Evolutionary conservation across 345 rosid species (phyloP).

Genomic region (Bruguiera sexangula): DNA sequence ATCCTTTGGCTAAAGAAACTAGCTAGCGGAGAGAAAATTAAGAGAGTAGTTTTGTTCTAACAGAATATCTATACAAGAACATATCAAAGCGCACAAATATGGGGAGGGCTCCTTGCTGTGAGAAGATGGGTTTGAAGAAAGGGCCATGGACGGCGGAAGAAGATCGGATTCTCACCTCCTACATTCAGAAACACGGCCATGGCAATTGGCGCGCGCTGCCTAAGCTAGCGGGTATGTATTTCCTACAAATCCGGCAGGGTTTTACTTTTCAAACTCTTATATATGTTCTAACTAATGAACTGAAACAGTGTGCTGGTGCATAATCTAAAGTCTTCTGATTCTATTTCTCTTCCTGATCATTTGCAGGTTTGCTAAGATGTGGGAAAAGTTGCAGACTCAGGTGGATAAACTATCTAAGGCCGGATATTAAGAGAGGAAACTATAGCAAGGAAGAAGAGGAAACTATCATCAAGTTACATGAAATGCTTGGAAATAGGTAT

Average conservation of each 20-base stretch:
- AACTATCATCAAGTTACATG: constrained; percentile 60
- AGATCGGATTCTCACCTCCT: constrained; percentile 55
- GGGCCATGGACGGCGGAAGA: constrained; percentile 80
- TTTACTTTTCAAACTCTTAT: no score
- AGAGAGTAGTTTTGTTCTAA: not conserved
- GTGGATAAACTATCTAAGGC: constrained; percentile 71
- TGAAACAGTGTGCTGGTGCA: no score
- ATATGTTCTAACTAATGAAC: no score
- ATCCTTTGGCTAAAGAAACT: no score
- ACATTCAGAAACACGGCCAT: constrained; percentile 57
- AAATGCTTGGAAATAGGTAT: constrained; percentile 73
- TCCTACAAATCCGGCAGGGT: no score
- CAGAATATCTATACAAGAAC: not conserved
- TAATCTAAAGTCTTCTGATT: no score
- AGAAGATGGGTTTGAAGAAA: constrained; percentile 72
- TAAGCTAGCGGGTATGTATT: constrained; percentile 56
- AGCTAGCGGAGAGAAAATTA: no score
- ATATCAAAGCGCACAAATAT: constrained; percentile 23
- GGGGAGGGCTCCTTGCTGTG: constrained; percentile 94
- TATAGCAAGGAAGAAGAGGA: constrained; percentile 79
- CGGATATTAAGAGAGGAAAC: constrained; percentile 83
- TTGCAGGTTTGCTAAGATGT: constrained; percentile 47
- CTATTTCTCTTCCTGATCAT: no score
- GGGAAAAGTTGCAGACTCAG: constrained; percentile 80
- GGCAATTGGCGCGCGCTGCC: constrained; percentile 74